Evolutionary conservation across 495 filamentous ascomycete species (phyloP), one percentile per base, ranked within the genome.

Genomic region (Penicillium roqueforti): DNA sequence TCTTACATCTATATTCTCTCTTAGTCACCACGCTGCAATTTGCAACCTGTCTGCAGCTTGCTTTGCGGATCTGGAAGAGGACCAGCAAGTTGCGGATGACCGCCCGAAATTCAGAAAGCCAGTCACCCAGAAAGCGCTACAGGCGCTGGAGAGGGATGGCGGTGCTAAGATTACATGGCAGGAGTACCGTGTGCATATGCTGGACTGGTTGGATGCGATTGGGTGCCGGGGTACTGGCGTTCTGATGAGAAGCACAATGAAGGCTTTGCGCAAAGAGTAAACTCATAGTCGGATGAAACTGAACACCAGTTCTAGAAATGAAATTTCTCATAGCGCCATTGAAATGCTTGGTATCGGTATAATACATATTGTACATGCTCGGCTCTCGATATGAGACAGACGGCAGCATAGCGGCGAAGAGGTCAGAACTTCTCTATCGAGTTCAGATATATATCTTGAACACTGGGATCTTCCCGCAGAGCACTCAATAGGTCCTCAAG

Each of bases 191-290:
- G 70, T 88, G 2, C 79, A 82, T n/a, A 87, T 93, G 54, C 69
- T 96, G 47, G 76, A 76, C 43, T 84, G 83, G 73, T 67, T 95
- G 54, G 87, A 89, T 53, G 69, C 65, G 8, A 77, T 78, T 38
- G 88, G 86, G 0, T 81, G 85, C 45, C 64, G 62, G 23, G 91
- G 91, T 4, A 77, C 92, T 45, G 76, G 77, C 13, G 78, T 86
- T 54, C 67, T 95, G 65, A 88, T 95, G 83, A 86, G 86, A 56
- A 88, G 83, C 61, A 92, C 91, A 10, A 90, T 95, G 83, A 91
- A 87, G 67, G 80, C 83, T 29, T 71, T 89, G 25, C 61, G 72
- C 29, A 76, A 75, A 51, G 70, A 75, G 44, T 73, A 32, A 63
- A 25, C 23, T 48, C 20, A 51, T 37, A 34, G 38, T 47, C 4